Base-by-base conservation (phyloP, 495 filamentous ascomycete species). In the Penicillium chermesinum region DNA sequence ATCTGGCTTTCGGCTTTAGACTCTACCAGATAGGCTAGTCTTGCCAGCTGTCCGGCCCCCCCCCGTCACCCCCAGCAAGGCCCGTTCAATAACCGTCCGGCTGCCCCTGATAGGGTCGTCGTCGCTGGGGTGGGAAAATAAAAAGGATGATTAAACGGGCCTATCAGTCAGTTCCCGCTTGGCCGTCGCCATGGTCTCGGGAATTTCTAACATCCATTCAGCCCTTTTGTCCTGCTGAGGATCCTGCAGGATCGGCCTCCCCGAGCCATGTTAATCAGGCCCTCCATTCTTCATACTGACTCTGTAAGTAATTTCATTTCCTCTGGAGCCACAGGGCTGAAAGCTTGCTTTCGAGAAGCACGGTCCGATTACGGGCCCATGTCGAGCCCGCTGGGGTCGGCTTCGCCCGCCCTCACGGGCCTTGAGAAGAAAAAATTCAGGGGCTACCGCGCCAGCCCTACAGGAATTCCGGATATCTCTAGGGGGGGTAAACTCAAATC, bases 61-160 rank as follows among this genome's bases (percentile, higher is more conserved):
- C 46, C 16, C 21, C 40, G 10, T 15, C 13, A 25, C 2, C 15
- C 40, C 21, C 1, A 5, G 18, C 15, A 17, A 44, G 42, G 21
- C 12, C 13, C 12, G 9, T 2, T 32, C n/a, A 43, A 10, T n/a
- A 17, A n/a, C 14, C 15, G 22, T 3, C 7, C 35, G 7, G 7
- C 15, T 38, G 18, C 14, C 25, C 25, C 25, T 30, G 25, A 30
- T 30, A 30, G 25, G 25, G 22, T 17, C 17, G 14, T 21, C 40
- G 3, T 40, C 21, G 20, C 32, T 12, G 16, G n/a, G n/a, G n/a
- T n/a, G 0, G 3, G 16, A 27, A 30, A 30, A 30, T 14, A 18
- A 36, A 32, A 34, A 57, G 53, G 49, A 53, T 48, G 47, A 51
- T 46, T 52, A 54, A 40, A 42, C 50, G 47, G 45, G 40, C 19